Base-by-base conservation (phyloP, 2,329 filamentous ascomycete species). In the Calonectria pseudoreteaudii region DNA sequence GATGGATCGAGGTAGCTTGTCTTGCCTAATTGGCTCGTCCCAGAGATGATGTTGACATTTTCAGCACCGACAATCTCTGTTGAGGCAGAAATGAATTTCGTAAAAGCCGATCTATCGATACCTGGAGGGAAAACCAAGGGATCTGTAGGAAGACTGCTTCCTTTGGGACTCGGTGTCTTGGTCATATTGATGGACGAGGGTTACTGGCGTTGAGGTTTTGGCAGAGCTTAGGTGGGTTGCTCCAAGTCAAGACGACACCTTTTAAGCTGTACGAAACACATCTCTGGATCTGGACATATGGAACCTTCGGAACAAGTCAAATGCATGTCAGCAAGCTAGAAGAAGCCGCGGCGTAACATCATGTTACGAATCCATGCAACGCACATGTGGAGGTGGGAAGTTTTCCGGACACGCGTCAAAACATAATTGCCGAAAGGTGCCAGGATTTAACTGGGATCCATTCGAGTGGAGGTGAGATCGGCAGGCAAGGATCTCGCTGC, bases 1-100 rank as follows among this genome's bases (percentile, higher is more conserved):
- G 72, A 74, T 6, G 58, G 77, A 28, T 79, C 75, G 2, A 71
- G 70, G 20, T 79, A 79, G 23, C 76, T 56, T 1, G 65, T 9
- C 3, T 79, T 75, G 34, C 47, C 44, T 1, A 74, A 20, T 16
- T 79, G 72, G 1, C 38, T 58, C 5, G 20, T 28, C 0, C 49
- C 65, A 2, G 69, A 53, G 4, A 79, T 67, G 18, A 79, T 26
- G 9, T 53, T 30, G 6, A 77, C 75, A 64, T 78, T 78, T 5
- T 72, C 65, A 9, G 53, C 10, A 0, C 72, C 69, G 1, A 53
- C 56, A 0, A 76, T 18, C 0, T 50, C 36, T 1, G 8, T 53
- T 1, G 62, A 50, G 4, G 70, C 70, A 1, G 26, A 28, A 4
- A 78, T 76, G 53, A 78, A 78, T 34, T 67, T 60, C 2, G 76